These are phyloP conservation scores for Rasamsonia emersonii DNA, from an alignment of 2,329 filamentous ascomycete genomes.

Conservation along the genomic window DNA sequence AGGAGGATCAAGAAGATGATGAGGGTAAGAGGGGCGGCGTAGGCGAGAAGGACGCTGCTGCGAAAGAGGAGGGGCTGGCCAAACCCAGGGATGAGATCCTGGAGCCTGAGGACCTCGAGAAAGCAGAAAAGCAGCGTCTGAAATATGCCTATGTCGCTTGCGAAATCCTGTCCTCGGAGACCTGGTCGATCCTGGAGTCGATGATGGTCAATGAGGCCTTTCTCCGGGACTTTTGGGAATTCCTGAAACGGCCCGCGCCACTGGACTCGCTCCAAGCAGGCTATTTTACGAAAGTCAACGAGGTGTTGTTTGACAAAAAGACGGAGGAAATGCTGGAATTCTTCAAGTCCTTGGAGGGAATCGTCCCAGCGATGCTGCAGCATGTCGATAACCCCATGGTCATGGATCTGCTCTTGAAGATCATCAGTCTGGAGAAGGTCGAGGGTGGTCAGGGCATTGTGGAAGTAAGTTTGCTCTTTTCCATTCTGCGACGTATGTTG, in stretches of 20 bases:
- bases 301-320: constrained; percentile 95
- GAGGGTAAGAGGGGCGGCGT: constrained; percentile 36
- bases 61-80: constrained; percentile 30
- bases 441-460: constrained; percentile 89
- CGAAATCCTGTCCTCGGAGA: constrained; percentile 89
- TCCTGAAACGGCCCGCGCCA: constrained; percentile 72
- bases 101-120: constrained; percentile 48
- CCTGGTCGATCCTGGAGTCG: constrained; percentile 92
- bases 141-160: constrained; percentile 90
- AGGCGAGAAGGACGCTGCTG: constrained; percentile 15
- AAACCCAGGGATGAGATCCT: constrained; percentile 24
- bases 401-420: constrained; percentile 94
- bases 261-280: constrained; percentile 89
- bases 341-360: constrained; percentile 72
- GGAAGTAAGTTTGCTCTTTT: constrained; percentile 54
- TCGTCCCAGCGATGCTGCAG: constrained; percentile 75
- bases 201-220: constrained; percentile 75
- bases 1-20: constrained; percentile 45
- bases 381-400: constrained; percentile 97
- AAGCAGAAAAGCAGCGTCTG: constrained; percentile 80
- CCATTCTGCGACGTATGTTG: constrained; percentile 1
- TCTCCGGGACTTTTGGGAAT: constrained; percentile 81
- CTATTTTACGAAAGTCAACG: constrained; percentile 98
- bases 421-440: constrained; percentile 88
- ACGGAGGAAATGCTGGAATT: constrained; percentile 94